These are phyloP conservation scores for Hura crepitans DNA, from an alignment of 441 rosid species.

Conservation along the genomic window DNA sequence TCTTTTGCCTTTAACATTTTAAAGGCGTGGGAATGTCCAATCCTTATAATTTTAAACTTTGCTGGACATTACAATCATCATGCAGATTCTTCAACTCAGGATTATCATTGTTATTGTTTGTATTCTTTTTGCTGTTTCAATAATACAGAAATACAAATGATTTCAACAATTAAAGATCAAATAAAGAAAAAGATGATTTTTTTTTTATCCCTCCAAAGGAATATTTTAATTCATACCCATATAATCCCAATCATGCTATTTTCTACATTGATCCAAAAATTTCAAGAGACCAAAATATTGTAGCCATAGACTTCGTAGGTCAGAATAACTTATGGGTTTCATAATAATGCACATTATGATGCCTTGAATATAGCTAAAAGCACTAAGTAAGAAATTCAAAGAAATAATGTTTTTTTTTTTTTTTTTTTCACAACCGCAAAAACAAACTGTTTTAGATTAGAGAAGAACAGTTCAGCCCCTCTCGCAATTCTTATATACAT, in stretches of 20 bases:
- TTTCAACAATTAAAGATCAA: neutral
- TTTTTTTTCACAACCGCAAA: constrained; percentile 8
- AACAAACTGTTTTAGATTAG: constrained; percentile 6
- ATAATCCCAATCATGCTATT: neutral
- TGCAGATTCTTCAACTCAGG: neutral
- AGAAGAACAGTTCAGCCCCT: neutral
- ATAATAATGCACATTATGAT: constrained; percentile 15
- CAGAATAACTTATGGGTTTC: neutral
- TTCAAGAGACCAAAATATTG: neutral
- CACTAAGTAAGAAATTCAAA: constrained; percentile 10
- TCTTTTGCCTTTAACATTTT: neutral
- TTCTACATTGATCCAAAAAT: neutral
- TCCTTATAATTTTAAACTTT: neutral
- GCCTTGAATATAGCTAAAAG: constrained; percentile 24
- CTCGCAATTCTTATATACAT: neutral
- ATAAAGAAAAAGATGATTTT: neutral
- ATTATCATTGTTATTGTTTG: neutral
- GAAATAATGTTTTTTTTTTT: constrained; percentile 16
- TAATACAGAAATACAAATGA: neutral
- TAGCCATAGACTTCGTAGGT: neutral
- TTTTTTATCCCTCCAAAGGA: too few relatives aligned
- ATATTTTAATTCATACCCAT: neutral
- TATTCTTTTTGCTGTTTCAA: neutral
- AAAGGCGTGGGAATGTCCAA: neutral
- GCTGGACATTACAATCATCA: neutral